Evolutionary conservation across 106 monocot species (phyloP).

Genomic region (Dactylorhiza incarnata): DNA sequence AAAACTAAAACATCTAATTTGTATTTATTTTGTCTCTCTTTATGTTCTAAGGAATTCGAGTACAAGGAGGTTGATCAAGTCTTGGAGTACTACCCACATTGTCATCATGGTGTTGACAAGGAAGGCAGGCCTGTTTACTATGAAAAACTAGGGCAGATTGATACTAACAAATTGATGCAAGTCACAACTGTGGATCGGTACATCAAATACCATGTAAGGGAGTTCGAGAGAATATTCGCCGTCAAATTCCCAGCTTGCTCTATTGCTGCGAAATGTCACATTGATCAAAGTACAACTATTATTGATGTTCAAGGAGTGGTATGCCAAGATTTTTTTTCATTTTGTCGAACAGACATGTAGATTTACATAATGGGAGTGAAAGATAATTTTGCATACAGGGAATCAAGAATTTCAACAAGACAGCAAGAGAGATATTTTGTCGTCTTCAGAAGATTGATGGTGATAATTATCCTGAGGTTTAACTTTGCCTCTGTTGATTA

Average conservation of each 20-base stretch:
- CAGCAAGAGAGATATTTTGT: conserved; percentile 44
- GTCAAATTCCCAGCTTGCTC: conserved; percentile 65
- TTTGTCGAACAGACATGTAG: neutral
- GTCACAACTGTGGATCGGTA: conserved; percentile 52
- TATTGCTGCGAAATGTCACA: conserved; percentile 47
- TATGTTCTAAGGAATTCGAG: conserved; percentile 16
- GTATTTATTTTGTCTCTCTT: neutral
- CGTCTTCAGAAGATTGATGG: conserved; percentile 54
- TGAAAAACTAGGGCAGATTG: conserved; percentile 25
- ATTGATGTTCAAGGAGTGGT: conserved; percentile 67
- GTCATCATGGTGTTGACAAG: conserved; percentile 35
- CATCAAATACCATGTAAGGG: conserved; percentile 56
- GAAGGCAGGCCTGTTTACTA: conserved; percentile 28
- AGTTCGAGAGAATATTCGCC: conserved; percentile 44
- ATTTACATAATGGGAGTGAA: too few relatives aligned
- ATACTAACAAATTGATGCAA: conserved; percentile 34
- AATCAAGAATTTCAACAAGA: conserved; percentile 46
- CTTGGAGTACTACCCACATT: conserved; percentile 18
- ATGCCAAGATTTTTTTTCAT: conserved; percentile 4
- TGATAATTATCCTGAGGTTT: conserved; percentile 59
- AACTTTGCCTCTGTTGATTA: neutral
- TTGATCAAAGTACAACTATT: conserved; percentile 47
- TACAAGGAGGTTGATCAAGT: conserved; percentile 20
- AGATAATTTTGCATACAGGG: conserved; percentile 24
- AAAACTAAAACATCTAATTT: neutral